phyloP scores from a whole-genome alignment of 2,329 filamentous ascomycete genomes.

The Rutstroemia sp. region DNA sequence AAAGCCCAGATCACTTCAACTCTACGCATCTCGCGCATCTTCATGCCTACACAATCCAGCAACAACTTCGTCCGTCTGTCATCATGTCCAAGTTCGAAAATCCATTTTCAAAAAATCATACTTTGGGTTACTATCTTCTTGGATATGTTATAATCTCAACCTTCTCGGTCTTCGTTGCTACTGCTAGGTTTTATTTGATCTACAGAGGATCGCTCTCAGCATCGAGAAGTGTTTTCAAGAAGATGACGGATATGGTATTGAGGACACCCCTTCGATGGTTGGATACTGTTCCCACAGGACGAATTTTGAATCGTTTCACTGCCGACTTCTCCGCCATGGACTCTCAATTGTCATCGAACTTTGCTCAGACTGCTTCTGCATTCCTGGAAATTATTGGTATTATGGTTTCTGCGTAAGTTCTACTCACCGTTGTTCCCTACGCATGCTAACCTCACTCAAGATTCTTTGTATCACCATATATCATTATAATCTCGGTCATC shows the following conservation, averaged over 20 bases:
- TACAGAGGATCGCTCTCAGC: conserved; percentile 58
- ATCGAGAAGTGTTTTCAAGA: conserved; percentile 56
- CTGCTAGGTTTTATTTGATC: conserved; percentile 48
- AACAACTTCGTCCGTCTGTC: conserved; percentile 32
- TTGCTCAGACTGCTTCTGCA: conserved; percentile 51
- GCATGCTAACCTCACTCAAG: conserved; percentile 5
- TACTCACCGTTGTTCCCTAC: neutral
- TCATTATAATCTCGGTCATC: conserved; percentile 50
- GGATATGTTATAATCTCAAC: conserved; percentile 58
- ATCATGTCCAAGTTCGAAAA: conserved; percentile 1
- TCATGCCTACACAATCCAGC: conserved; percentile 9
- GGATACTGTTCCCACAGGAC: conserved; percentile 67
- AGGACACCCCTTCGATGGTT: conserved; percentile 67
- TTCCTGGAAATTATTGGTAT: conserved; percentile 55
- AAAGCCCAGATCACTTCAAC: conserved; percentile 3
- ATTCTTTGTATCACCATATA: conserved; percentile 54
- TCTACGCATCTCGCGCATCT: conserved; percentile 1
- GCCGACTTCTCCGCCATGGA: conserved; percentile 68
- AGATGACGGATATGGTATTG: conserved; percentile 57
- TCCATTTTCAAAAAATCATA: conserved; percentile 3
- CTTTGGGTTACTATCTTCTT: conserved; percentile 50
- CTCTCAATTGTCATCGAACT: conserved; percentile 53
- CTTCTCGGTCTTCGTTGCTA: conserved; percentile 41
- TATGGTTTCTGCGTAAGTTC: conserved; percentile 46
- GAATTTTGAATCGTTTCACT: conserved; percentile 70